These are phyloP conservation scores for Zygosaccharomyces sapae DNA, from an alignment of 1,139 yeast species.

Conservation along the genomic window DNA sequence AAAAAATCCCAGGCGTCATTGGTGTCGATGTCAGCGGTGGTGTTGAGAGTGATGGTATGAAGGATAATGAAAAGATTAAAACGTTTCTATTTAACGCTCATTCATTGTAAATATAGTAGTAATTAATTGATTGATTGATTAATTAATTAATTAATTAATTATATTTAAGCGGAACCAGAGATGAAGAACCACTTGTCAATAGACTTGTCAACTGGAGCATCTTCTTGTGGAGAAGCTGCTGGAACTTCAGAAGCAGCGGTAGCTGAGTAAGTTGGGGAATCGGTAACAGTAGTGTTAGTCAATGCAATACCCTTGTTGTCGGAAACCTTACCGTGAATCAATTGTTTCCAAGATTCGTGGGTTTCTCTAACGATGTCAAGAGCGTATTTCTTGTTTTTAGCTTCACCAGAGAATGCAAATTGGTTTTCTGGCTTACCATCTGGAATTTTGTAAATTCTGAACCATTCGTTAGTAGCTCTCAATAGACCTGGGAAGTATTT, in stretches of 20 bases:
- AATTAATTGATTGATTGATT: no score
- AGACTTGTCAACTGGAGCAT: constrained; percentile 95
- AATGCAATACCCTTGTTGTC: constrained; percentile 51
- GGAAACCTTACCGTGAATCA: constrained; percentile 55
- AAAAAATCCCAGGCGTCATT: constrained; percentile 47
- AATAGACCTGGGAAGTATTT: constrained; percentile 78
- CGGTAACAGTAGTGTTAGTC: constrained; percentile 67
- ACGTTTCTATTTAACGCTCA: constrained; percentile 54
- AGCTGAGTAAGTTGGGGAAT: constrained; percentile 50
- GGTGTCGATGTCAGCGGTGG: constrained; percentile 99
- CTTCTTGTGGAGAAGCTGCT: constrained; percentile 62
- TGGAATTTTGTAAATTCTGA: constrained; percentile 91
- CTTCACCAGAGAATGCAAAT: constrained; percentile 82
- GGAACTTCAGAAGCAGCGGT: constrained; percentile 55
- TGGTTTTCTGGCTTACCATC: constrained; percentile 86
- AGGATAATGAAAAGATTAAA: constrained; percentile 60
- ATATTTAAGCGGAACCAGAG: constrained; percentile 67
- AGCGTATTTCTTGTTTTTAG: constrained; percentile 67
- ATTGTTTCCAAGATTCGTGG: constrained; percentile 69
- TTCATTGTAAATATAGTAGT: constrained; percentile 1
- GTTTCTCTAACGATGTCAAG: constrained; percentile 69
- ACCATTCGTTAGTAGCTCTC: constrained; percentile 86
- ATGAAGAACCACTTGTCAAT: constrained; percentile 99
- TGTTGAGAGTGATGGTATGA: constrained; percentile 72
- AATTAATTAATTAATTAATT: no score